Evolutionary conservation across 768 basidiomycete species (phyloP), one percentile per base, ranked within the genome.

Genomic region (Gymnopilus dilepis): DNA sequence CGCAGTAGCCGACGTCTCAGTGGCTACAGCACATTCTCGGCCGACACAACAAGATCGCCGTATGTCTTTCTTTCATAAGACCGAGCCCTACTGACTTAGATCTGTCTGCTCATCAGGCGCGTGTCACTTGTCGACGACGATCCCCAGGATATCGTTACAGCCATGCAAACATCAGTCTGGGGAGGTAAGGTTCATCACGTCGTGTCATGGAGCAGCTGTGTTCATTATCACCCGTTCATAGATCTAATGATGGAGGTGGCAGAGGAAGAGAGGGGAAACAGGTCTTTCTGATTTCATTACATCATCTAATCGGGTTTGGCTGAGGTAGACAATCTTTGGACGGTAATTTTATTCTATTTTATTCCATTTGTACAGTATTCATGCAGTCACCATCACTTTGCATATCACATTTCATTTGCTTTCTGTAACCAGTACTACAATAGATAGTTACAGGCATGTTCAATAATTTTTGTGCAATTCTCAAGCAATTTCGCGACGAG

Each of bases 141-240:
- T 61, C 76, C 78, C 2, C 78, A 82, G 61, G 76, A 83, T 59
- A 78, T 88, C 21, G 72, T 87, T 19, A 79, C 81, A 19, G 83
- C 87, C 11, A 83, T 89, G 75, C 82, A 88, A 62, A 82, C 80
- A 61, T 89, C 89, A n/a, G 78, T 85, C 54, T 91, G 90, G 90
- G 85, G 86, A 68, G 88, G 89, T 88, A 67, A 67, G 87, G 74
- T 53, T 37, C 30, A 50, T 53, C 6, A 13, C 24, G 59, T 58
- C 50, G 19, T 47, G 28, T 41, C 41, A 52, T 37, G 26, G 24
- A 6, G 52, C 31, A 40, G 19, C 30, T 40, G 19, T 41, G n/a
- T 59, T 56, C 50, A 21, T 37, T 48, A 38, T 38, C 31, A 42
- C 31, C 43, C 45, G 8, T 37, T 15, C 41, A n/a, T n/a, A 69